Evolutionary conservation across 768 basidiomycete species (phyloP).

Genomic region (Phylloporus sp.): DNA sequence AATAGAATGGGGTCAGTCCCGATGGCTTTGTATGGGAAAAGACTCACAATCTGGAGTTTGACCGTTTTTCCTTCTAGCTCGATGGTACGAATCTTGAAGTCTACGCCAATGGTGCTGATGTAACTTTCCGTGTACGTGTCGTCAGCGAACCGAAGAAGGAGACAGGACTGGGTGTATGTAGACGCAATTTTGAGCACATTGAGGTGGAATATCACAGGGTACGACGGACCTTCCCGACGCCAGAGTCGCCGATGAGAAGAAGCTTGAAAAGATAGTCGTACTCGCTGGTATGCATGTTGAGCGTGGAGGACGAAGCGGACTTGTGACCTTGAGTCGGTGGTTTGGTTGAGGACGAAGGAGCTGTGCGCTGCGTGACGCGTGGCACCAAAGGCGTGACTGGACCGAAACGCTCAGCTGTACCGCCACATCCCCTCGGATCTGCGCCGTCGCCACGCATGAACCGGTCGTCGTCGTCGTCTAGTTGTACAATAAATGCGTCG

Average conservation of each 20-base stretch:
- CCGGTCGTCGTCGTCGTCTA: background rate
- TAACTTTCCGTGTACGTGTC: conserved; percentile 98
- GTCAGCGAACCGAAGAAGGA: conserved; percentile 89
- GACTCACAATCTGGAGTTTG: conserved; percentile 93
- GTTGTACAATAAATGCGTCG: background rate
- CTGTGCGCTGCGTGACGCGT: conserved; percentile 31
- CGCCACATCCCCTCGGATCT: conserved; percentile 18
- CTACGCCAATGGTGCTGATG: conserved; percentile 96
- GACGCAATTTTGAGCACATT: conserved; percentile 22
- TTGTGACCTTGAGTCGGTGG: conserved; percentile 31
- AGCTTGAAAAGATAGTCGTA: conserved; percentile 97
- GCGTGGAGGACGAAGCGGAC: conserved; percentile 17
- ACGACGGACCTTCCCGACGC: conserved; percentile 79
- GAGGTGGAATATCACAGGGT: conserved; percentile 12
- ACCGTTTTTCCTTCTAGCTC: conserved; percentile 98
- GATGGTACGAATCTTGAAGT: conserved; percentile 99
- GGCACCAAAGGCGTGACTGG: conserved; percentile 26
- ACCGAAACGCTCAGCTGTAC: conserved; percentile 19
- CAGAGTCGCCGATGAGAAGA: conserved; percentile 91
- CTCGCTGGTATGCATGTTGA: conserved; percentile 82
- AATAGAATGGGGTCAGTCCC: conserved; percentile 16
- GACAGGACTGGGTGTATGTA: conserved; percentile 68
- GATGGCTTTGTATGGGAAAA: conserved; percentile 1
- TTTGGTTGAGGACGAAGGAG: conserved; percentile 33
- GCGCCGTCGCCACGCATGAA: conserved; percentile 6